These are phyloP conservation scores for Croton setiger DNA, from an alignment of 441 rosid species.

Conservation along the genomic window DNA sequence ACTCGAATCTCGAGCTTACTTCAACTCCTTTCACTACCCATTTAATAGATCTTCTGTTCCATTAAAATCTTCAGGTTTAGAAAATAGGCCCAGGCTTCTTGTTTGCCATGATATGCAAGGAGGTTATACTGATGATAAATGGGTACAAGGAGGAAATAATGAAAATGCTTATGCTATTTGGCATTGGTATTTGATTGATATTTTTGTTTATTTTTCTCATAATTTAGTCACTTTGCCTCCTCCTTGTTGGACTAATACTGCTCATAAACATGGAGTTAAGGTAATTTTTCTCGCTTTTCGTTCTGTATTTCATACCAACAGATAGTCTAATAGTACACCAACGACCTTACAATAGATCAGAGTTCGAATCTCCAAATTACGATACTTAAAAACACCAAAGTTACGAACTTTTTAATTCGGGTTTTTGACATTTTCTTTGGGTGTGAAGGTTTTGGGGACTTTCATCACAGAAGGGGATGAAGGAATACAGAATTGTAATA, in stretches of 20 bases:
- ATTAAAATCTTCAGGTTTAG: slow-evolving; percentile 22
- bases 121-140: slow-evolving; percentile 71
- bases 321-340: too few relatives aligned
- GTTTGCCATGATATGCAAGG: slow-evolving; percentile 84
- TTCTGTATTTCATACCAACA: not conserved
- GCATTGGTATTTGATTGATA: slow-evolving; percentile 90
- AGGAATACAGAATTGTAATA: slow-evolving; percentile 46
- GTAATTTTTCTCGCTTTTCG: slow-evolving; percentile 22
- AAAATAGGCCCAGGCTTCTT: slow-evolving; percentile 38
- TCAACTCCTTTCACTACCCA: slow-evolving; percentile 74
- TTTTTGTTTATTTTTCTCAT: slow-evolving; percentile 82
- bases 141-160: slow-evolving; percentile 76
- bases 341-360: too few relatives aligned
- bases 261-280: slow-evolving; percentile 82
- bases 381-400: not conserved
- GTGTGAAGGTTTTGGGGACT: slow-evolving; percentile 70
- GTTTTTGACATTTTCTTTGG: slow-evolving; percentile 18
- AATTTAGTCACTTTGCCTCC: slow-evolving; percentile 80
- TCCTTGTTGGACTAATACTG: slow-evolving; percentile 86
- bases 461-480: slow-evolving; percentile 80
- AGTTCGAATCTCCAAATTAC: too few relatives aligned
- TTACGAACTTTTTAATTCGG: not conserved
- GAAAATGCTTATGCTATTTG: slow-evolving; percentile 57
- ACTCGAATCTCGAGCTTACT: slow-evolving; percentile 55
- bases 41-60: slow-evolving; percentile 54